Percentiles rank a stretch among this genome's conserved stretches.
These are phyloP conservation scores for Durio zibethinus DNA, from an alignment of 345 rosid genomes.

Conservation along the genomic window DNA sequence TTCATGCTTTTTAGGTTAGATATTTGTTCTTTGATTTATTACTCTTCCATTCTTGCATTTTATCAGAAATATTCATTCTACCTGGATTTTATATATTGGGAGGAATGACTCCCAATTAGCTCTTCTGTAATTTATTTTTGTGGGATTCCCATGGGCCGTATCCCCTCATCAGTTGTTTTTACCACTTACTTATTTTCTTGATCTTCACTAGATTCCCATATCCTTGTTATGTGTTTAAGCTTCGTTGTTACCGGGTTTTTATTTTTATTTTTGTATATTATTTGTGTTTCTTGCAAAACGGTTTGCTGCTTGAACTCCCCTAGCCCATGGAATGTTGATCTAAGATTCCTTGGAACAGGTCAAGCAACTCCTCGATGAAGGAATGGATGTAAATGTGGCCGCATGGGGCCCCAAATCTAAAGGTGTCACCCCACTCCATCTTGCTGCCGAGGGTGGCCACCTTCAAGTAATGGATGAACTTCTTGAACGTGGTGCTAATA, in stretches of 20 bases:
- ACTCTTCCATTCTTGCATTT: background rate
- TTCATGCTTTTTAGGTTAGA: too few relatives aligned
- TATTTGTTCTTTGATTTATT: background rate
- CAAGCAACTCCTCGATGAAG: conserved; percentile 69
- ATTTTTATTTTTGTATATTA: background rate
- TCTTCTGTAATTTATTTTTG: background rate
- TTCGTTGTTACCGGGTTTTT: background rate
- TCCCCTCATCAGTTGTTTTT: background rate
- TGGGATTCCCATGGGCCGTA: background rate
- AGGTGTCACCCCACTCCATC: conserved; percentile 91
- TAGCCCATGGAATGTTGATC: conserved; percentile 5
- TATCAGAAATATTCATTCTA: background rate
- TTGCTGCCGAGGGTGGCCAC: conserved; percentile 97
- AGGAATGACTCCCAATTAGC: too few relatives aligned
- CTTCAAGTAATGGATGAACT: conserved; percentile 84
- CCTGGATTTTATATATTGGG: background rate
- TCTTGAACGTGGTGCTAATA: conserved; percentile 90
- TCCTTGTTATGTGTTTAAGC: background rate
- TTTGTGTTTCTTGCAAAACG: background rate
- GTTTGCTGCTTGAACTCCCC: background rate
- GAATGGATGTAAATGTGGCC: conserved; percentile 74
- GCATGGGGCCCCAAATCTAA: conserved; percentile 92
- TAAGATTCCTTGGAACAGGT: conserved; percentile 37
- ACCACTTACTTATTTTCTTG: background rate
- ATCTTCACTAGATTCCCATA: background rate